A percentile compares a stretch with the other conserved stretches of the same genome.
These are phyloP conservation scores for Aspergillus unguis DNA, from an alignment of 2,329 filamentous ascomycete species.

Conservation along the genomic window DNA sequence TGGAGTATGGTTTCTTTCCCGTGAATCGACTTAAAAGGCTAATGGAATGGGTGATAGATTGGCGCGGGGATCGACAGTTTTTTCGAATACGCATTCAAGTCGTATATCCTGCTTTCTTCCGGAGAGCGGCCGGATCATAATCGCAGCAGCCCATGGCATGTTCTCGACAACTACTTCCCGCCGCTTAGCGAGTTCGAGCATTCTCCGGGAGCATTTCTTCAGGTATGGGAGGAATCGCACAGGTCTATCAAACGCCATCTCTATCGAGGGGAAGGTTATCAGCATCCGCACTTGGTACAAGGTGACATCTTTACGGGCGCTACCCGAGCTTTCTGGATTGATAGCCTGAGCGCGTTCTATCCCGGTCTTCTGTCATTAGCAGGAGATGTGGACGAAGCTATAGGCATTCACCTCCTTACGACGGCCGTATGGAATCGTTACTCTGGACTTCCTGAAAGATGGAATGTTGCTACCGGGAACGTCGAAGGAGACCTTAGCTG, in stretches of 20 bases:
- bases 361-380: slow-evolving; percentile 81
- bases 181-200: slow-evolving; percentile 64
- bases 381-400: slow-evolving; percentile 85
- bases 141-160: slow-evolving; percentile 40
- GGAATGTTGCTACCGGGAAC: slow-evolving; percentile 78
- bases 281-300: slow-evolving; percentile 91
- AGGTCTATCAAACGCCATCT: slow-evolving; percentile 84
- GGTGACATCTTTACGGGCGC: slow-evolving; percentile 85
- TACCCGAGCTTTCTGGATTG: slow-evolving; percentile 87
- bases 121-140: slow-evolving; percentile 46
- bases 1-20: slow-evolving; percentile 49
- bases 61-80: slow-evolving; percentile 97
- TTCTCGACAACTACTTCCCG: slow-evolving; percentile 63
- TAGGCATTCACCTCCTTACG: slow-evolving; percentile 84
- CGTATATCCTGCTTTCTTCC: slow-evolving; percentile 83
- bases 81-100: slow-evolving; percentile 96
- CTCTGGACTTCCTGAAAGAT: slow-evolving; percentile 88
- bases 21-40: not conserved
- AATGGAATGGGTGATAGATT: slow-evolving; percentile 51
- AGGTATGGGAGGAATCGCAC: slow-evolving; percentile 81
- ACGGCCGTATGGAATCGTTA: slow-evolving; percentile 94
- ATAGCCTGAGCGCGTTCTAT: slow-evolving; percentile 93
- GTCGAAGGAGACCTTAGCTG: slow-evolving; percentile 85
- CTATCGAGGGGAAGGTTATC: slow-evolving; percentile 69
- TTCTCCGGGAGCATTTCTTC: slow-evolving; percentile 72